Evolutionary conservation across 306 rosid genomes (phyloP).

Genomic region (Arachis stenosperma): DNA sequence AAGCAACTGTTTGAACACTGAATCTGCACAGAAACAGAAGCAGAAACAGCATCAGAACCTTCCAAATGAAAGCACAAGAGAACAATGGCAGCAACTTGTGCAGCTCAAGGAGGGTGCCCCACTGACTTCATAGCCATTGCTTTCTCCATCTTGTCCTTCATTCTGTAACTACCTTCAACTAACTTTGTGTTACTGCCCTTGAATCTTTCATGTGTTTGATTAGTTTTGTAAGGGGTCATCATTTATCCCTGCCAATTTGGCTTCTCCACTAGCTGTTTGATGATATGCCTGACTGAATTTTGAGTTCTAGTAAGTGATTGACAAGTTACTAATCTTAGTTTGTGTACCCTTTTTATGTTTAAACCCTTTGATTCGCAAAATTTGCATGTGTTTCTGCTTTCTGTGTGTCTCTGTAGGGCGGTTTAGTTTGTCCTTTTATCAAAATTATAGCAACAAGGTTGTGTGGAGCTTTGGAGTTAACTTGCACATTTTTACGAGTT

Average conservation of each 20-base stretch:
- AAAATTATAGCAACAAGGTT: background rate
- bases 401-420: constrained; percentile 29
- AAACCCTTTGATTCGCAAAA: constrained; percentile 4
- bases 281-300: constrained; percentile 31
- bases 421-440: constrained; percentile 25
- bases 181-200: background rate
- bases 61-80: constrained; percentile 49
- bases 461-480: too few species aligned
- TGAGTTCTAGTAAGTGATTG: constrained; percentile 5
- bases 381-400: background rate
- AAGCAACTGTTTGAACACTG: background rate
- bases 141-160: constrained; percentile 55
- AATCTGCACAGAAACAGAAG: background rate
- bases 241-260: background rate
- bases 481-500: too few species aligned
- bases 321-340: background rate
- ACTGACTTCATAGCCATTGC: constrained; percentile 74
- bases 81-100: constrained; percentile 52
- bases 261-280: constrained; percentile 34
- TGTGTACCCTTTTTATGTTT: background rate
- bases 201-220: background rate
- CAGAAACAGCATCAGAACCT: background rate
- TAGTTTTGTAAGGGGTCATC: background rate
- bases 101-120: constrained; percentile 84
- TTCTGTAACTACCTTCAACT: constrained; percentile 52